These are phyloP conservation scores for Plectosphaerella cucumerina DNA, from an alignment of 2,329 filamentous ascomycete species.

Conservation along the genomic window DNA sequence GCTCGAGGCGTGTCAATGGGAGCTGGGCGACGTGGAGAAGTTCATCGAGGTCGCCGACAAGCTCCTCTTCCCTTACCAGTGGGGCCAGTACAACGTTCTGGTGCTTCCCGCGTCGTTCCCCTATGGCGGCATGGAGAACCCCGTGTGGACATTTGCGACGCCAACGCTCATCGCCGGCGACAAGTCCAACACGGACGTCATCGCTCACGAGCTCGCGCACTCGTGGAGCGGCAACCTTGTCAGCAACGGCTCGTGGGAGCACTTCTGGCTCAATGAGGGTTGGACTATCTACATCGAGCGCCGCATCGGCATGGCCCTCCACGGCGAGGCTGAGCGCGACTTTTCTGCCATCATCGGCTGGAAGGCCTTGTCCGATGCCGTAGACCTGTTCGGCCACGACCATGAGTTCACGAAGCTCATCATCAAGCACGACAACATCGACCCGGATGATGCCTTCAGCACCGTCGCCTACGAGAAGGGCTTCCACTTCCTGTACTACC, in stretches of 20 bases:
- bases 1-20: slow-evolving; percentile 79
- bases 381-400: slow-evolving; percentile 73
- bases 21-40: slow-evolving; percentile 85
- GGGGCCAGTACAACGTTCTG: slow-evolving; percentile 93
- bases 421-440: slow-evolving; percentile 80
- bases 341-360: slow-evolving; percentile 96
- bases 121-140: slow-evolving; percentile 89
- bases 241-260: slow-evolving; percentile 9
- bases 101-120: slow-evolving; percentile 88
- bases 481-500: slow-evolving; percentile 87
- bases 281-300: slow-evolving; percentile 97
- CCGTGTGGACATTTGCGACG: slow-evolving; percentile 91
- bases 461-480: slow-evolving; percentile 94
- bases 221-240: slow-evolving; percentile 10
- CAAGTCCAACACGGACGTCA: slow-evolving; percentile 89
- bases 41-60: slow-evolving; percentile 85
- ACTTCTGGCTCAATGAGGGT: slow-evolving; percentile 64
- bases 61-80: slow-evolving; percentile 80
- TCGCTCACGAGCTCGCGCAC: slow-evolving; percentile 64
- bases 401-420: slow-evolving; percentile 93
- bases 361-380: slow-evolving; percentile 80
- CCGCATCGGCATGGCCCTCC: slow-evolving; percentile 70
- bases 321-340: slow-evolving; percentile 81
- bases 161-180: slow-evolving; percentile 91
- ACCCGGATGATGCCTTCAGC: slow-evolving; percentile 94